Base-by-base conservation (phyloP, 495 filamentous ascomycete species). In the Penicillium lividum region DNA sequence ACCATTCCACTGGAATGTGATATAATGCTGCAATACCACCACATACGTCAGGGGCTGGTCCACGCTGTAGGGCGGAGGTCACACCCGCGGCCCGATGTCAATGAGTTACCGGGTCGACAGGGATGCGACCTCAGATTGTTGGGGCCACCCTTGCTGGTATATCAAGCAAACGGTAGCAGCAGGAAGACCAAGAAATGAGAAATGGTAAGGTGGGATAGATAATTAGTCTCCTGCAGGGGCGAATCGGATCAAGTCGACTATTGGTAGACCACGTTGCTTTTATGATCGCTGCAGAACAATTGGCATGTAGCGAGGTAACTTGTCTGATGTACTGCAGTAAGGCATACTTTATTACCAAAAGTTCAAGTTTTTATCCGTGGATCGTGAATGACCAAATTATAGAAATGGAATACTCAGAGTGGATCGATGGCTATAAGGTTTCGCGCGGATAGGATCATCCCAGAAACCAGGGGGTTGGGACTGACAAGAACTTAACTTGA, bases 381-480 rank as follows among this genome's bases (percentile, higher is more conserved):
- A 47, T 7, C 9, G 43, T 28, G 11, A 33, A 9, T 36, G 33
- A 13, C 3, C 9, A 11, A 36, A 36, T 36, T 36, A 11, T 36
- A 13, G 33, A 36, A 36, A 36, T 11, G 10, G 4, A 36, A 36
- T 0, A 36, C 10, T 11, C 4, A 25, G 33, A 40, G 50, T 38
- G 50, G 31, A 52, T 18, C 16, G 13, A 27, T 43, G 11, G 13
- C 18, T 16, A 40, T 40, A 40, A 40, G 15, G 34, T 43, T 42
- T 42, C 31, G 22, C 7, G 33, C 18, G 47, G 47, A 40, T 31
- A 31, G 34, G 50, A 52, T 52, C 50, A 13, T 52, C 50, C 50
- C 62, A 54, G 57, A 40, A 50, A 60, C 61, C 61, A 57, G 57
- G 61, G 47, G 44, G 31, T 38, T 60, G 57, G 61, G 51, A 22